Percentiles rank a stretch among this genome's conserved stretches.
Conservation (phyloP, 805 yeast species). For the Yamadazyma laniorum region DNA sequence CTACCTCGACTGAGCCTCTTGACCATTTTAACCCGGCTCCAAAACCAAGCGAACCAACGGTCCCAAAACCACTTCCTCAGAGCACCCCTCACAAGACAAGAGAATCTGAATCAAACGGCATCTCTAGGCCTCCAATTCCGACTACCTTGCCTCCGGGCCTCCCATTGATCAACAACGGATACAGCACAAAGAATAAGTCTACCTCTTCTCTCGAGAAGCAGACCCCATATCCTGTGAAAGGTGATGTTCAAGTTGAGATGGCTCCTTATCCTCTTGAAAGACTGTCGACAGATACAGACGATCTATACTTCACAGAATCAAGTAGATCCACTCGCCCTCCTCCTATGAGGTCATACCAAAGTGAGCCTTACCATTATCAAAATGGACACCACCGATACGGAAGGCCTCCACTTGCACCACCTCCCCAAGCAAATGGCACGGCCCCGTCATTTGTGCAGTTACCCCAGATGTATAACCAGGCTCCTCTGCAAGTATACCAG, state of each 20-base stretch:
- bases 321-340: not conserved
- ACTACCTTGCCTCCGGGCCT: slow-evolving; percentile 16
- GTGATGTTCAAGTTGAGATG: slow-evolving; percentile 2
- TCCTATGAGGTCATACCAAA: slow-evolving; percentile 1
- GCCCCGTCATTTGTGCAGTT: not conserved
- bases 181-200: not conserved
- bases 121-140: slow-evolving; percentile 15
- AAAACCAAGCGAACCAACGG: not conserved
- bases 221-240: slow-evolving; percentile 13
- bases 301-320: not conserved
- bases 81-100: not conserved
- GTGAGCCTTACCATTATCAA: slow-evolving; percentile 2
- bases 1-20: not conserved
- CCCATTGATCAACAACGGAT: slow-evolving; percentile 3
- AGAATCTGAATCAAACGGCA: not conserved
- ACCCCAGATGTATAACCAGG: not conserved
- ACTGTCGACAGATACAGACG: not conserved
- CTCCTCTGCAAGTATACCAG: not conserved
- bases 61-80: no score
- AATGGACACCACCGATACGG: not conserved
- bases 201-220: not conserved
- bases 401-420: not conserved
- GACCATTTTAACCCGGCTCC: not conserved
- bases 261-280: slow-evolving; percentile 12
- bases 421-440: not conserved